phyloP scores from a whole-genome alignment of 176 grass and related monocot genomes.

The Oryza meyeriana region DNA sequence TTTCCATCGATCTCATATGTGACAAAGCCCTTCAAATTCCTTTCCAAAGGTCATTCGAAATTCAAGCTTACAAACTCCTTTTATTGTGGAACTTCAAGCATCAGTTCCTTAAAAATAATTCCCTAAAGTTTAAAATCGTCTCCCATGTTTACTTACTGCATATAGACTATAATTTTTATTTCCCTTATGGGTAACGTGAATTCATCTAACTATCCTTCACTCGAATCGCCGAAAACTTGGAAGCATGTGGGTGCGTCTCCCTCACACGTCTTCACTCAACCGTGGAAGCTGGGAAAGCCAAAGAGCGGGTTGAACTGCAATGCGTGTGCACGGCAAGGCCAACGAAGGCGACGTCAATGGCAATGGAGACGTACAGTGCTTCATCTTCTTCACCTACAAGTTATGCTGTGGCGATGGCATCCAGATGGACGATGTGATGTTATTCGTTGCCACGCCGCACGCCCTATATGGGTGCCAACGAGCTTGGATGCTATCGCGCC shows the following conservation, averaged over 20 bases:
- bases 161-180: too few relatives aligned
- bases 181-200: too few relatives aligned
- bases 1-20: too few relatives aligned
- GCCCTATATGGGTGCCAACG: slow-evolving; percentile 57
- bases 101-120: too few relatives aligned
- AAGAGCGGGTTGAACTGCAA: background rate
- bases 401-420: slow-evolving; percentile 55
- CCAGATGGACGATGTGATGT: slow-evolving; percentile 55
- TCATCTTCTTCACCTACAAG: slow-evolving; percentile 82
- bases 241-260: slow-evolving; percentile 4
- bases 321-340: background rate
- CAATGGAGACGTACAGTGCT: slow-evolving; percentile 76
- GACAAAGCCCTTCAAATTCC: too few relatives aligned
- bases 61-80: too few relatives aligned
- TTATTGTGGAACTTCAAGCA: too few relatives aligned
- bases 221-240: slow-evolving; percentile 37
- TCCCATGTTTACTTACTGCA: too few relatives aligned
- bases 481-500: slow-evolving; percentile 64
- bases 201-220: background rate
- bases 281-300: too few relatives aligned
- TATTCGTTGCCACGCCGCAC: slow-evolving; percentile 53
- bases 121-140: too few relatives aligned
- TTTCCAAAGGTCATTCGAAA: too few relatives aligned
- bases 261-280: slow-evolving; percentile 28
- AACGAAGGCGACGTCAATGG: slow-evolving; percentile 19